A percentile compares a stretch with the other conserved stretches of the same genome.
phyloP scores from a whole-genome alignment of 2,329 filamentous ascomycete species.

The Xylaria sp. region DNA sequence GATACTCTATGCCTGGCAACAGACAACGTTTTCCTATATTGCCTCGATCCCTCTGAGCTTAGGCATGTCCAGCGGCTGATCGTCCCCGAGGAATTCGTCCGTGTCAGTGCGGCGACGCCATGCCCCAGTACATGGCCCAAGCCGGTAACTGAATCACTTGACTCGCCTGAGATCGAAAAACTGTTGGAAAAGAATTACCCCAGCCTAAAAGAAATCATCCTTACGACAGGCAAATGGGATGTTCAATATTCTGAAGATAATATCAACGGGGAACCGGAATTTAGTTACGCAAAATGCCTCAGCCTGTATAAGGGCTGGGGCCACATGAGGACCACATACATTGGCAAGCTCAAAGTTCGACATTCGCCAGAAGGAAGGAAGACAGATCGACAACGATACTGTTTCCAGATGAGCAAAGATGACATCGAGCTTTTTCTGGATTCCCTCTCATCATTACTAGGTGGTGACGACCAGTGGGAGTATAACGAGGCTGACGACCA shows the following conservation, averaged over 20 bases:
- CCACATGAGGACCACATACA: slow-evolving; percentile 14
- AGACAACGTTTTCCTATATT: neutral
- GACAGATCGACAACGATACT: slow-evolving; percentile 11
- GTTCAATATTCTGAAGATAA: neutral
- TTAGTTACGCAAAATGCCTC: too few species aligned
- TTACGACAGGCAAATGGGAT: neutral
- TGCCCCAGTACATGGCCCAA: slow-evolving; percentile 9
- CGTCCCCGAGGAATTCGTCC: neutral
- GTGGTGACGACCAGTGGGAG: neutral
- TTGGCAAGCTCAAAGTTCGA: slow-evolving; percentile 8
- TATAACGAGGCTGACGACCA: neutral
- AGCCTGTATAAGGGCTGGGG: neutral
- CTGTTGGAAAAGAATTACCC: neutral
- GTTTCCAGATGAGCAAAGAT: neutral
- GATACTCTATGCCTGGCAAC: slow-evolving; percentile 15
- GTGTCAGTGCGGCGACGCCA: neutral
- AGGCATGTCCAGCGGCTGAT: slow-evolving; percentile 11
- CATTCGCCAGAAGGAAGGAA: slow-evolving; percentile 1
- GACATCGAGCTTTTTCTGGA: neutral
- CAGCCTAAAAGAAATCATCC: slow-evolving; percentile 6
- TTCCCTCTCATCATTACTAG: too few species aligned
- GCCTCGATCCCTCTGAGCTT: neutral
- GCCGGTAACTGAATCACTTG: slow-evolving; percentile 15
- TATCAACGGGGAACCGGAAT: neutral
- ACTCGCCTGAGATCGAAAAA: neutral